These are phyloP conservation scores for Ceriops decandra DNA, from an alignment of 345 rosid genomes.

Conservation along the genomic window DNA sequence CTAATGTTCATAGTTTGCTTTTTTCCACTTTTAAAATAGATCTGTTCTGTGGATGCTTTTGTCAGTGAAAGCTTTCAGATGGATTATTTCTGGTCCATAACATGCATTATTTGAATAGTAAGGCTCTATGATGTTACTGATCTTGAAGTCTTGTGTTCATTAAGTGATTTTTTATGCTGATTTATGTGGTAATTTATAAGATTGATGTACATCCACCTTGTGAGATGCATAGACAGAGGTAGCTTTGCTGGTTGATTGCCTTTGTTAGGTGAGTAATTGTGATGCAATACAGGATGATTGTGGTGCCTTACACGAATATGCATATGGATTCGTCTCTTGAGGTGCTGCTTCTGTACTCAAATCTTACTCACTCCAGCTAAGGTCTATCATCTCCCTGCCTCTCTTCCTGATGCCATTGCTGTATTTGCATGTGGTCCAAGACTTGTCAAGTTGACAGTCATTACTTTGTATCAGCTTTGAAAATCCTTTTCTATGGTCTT, in stretches of 20 bases:
- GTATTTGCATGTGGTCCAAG: slow-evolving; percentile 14
- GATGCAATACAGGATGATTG: slow-evolving; percentile 56
- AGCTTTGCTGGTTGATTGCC: slow-evolving; percentile 45
- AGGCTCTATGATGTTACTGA: neutral
- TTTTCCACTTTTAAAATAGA: neutral
- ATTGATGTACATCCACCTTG: slow-evolving; percentile 11
- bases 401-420: slow-evolving; percentile 27
- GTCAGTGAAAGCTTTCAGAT: neutral
- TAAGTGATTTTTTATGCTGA: slow-evolving; percentile 10
- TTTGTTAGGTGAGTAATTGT: slow-evolving; percentile 62
- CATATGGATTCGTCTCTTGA: slow-evolving; percentile 52
- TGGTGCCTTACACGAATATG: slow-evolving; percentile 33
- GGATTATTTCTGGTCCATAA: neutral
- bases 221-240: slow-evolving; percentile 34
- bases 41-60: neutral
- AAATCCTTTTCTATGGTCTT: neutral
- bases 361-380: slow-evolving; percentile 53
- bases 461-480: neutral
- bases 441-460: slow-evolving; percentile 1
- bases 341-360: slow-evolving; percentile 48
- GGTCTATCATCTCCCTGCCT: slow-evolving; percentile 45
- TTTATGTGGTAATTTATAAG: neutral
- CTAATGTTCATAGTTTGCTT: neutral
- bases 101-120: neutral
- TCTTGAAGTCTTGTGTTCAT: neutral